These are phyloP conservation scores for Erysimum pusillum DNA, from an alignment of 441 rosid species.

Conservation along the genomic window DNA sequence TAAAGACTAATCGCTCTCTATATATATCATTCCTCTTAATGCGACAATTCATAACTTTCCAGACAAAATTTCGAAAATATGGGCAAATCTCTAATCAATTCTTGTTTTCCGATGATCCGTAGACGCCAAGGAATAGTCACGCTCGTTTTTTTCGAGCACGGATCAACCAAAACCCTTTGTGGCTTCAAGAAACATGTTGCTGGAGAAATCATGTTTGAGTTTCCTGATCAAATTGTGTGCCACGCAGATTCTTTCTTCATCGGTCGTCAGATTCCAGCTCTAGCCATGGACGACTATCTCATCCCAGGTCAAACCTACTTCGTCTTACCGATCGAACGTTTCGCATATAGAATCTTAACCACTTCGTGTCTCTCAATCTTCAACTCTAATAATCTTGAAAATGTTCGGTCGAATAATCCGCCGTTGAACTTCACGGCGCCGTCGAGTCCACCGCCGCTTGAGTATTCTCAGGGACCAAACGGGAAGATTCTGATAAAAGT, in stretches of 20 bases:
- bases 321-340: slow-evolving; percentile 76
- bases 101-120: slow-evolving; percentile 51
- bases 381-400: slow-evolving; percentile 49
- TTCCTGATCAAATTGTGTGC: slow-evolving; percentile 78
- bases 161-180: slow-evolving; percentile 57
- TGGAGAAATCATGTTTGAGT: slow-evolving; percentile 90
- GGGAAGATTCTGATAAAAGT: slow-evolving; percentile 78
- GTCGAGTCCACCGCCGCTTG: slow-evolving; percentile 66
- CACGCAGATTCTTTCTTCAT: slow-evolving; percentile 85
- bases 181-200: slow-evolving; percentile 66
- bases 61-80: slow-evolving; percentile 17
- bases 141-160: slow-evolving; percentile 64
- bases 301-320: slow-evolving; percentile 77
- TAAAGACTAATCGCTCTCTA: slow-evolving; percentile 15
- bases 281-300: slow-evolving; percentile 75
- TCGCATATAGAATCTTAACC: slow-evolving; percentile 58
- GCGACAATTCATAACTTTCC: slow-evolving; percentile 39
- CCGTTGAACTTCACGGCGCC: slow-evolving; percentile 52
- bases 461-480: slow-evolving; percentile 60
- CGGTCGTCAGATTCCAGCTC: slow-evolving; percentile 74
- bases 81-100: slow-evolving; percentile 50
- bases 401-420: slow-evolving; percentile 10
- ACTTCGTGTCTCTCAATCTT: slow-evolving; percentile 70
- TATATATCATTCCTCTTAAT: slow-evolving; percentile 28
- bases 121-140: slow-evolving; percentile 47